Base-by-base conservation (phyloP, 148 eudicot species). In the Diospyros kaki region DNA sequence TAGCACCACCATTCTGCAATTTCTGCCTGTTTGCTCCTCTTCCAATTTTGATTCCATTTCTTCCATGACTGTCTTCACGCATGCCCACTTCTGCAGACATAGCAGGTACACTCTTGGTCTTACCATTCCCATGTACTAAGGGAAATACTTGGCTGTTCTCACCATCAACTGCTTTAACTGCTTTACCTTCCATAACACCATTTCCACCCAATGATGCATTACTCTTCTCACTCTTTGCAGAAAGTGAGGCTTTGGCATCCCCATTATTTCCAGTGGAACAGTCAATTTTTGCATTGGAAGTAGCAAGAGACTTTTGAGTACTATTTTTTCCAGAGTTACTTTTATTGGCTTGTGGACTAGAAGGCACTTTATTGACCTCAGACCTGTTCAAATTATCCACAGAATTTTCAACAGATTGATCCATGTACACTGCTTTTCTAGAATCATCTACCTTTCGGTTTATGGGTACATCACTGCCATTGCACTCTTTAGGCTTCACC, bases 101-200 rank as follows among this genome's bases (percentile, higher is more conserved):
- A 66, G 44, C 59, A 48, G 15, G 70, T 53, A 72, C 61, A 81
- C 81, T 72, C 44, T 79, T 81, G 55, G 61, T 68, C 77, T 78
- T 79, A 17, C 88, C 86, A 73, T 83, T 84, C 64, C 94, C 88
- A 85, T 89, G 86, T 61, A 74, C 84, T 41, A 77, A 71, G 64
- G 69, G 65, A 68, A 62, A 44, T 7, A 50, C 55, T 64, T 70
- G 72, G 64, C 70, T 68, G 74, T 28, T 82, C 78, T 63, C 83
- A 44, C 46, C 43, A 67, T 70, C 62, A 73, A 64, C 61, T 50
- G 76, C 81, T 71, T 63, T 69, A 75, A 71, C 72, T 70, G 79
- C 68, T 62, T 71, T 74, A 76, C 72, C 80, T 58, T 58, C 75
- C 59, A 76, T 39, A 51, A 56, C 65, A 28, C 28, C 28, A 28